phyloP scores from a whole-genome alignment of 768 basidiomycete species.

The Boletus tylopilopsis region DNA sequence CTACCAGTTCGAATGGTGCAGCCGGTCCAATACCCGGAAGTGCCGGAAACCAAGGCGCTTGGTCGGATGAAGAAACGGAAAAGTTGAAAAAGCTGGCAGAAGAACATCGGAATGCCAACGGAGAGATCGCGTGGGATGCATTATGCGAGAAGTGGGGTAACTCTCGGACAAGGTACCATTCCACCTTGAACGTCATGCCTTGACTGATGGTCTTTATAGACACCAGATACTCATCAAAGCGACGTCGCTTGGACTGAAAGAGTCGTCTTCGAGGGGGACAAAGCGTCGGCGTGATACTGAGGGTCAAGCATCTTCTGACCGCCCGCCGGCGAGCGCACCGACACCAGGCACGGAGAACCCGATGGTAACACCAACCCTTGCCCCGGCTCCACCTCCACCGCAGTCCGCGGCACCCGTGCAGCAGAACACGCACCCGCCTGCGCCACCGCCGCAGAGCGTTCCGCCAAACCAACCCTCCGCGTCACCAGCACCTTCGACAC shows the following conservation, averaged over 20 bases:
- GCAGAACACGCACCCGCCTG: slow-evolving; percentile 28
- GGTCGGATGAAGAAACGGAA: slow-evolving; percentile 77
- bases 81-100: slow-evolving; percentile 66
- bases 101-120: slow-evolving; percentile 48
- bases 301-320: slow-evolving; percentile 26
- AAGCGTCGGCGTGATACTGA: slow-evolving; percentile 56
- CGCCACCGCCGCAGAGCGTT: slow-evolving; percentile 29
- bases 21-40: slow-evolving; percentile 18
- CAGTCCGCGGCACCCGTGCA: slow-evolving; percentile 17
- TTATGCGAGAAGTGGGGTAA: slow-evolving; percentile 71
- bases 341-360: slow-evolving; percentile 20
- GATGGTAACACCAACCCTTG: slow-evolving; percentile 11
- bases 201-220: slow-evolving; percentile 35
- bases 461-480: slow-evolving; percentile 29
- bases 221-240: slow-evolving; percentile 84
- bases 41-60: slow-evolving; percentile 62
- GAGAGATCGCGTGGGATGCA: slow-evolving; percentile 75
- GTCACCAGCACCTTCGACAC: slow-evolving; percentile 33
- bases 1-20: slow-evolving; percentile 25
- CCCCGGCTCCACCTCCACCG: slow-evolving; percentile 26
- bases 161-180: slow-evolving; percentile 61
- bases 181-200: neutral
- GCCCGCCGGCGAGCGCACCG: slow-evolving; percentile 20
- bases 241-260: slow-evolving; percentile 72
- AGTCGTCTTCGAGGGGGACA: slow-evolving; percentile 59